Evolutionary conservation across 768 basidiomycete species (phyloP).

Genomic region (Tubosaeta sp.): DNA sequence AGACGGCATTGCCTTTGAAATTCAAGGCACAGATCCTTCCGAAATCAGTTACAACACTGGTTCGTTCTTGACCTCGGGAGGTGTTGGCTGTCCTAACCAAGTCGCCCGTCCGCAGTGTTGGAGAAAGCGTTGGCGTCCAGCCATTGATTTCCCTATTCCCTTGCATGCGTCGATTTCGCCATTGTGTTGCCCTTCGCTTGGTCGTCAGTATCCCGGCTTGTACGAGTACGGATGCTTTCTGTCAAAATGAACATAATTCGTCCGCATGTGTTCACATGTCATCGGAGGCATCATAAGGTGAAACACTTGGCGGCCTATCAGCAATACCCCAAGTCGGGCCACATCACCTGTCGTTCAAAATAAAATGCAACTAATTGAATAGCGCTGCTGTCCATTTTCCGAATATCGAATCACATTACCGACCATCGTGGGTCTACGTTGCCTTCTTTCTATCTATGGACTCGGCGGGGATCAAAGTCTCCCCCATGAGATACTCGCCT

Average conservation of each 20-base stretch:
- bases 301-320: background rate
- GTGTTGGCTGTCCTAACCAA: background rate
- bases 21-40: conserved; percentile 77
- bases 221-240: background rate
- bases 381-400: background rate
- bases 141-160: conserved; percentile 9
- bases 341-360: conserved; percentile 2
- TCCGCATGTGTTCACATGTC: conserved; percentile 1
- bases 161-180: background rate
- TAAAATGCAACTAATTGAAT: background rate
- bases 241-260: background rate
- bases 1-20: conserved; percentile 71
- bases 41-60: conserved; percentile 73
- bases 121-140: conserved; percentile 15
- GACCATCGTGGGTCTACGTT: conserved; percentile 23
- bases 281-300: background rate
- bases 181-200: background rate
- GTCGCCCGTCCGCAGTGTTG: conserved; percentile 8
- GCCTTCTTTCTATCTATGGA: conserved; percentile 19
- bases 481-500: conserved; percentile 67
- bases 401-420: conserved; percentile 10
- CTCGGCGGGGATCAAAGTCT: conserved; percentile 21
- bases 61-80: conserved; percentile 31
- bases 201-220: background rate
- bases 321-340: background rate